These are phyloP conservation scores for Solanum verrucosum DNA, from an alignment of 257 asterid genomes.

Conservation along the genomic window DNA sequence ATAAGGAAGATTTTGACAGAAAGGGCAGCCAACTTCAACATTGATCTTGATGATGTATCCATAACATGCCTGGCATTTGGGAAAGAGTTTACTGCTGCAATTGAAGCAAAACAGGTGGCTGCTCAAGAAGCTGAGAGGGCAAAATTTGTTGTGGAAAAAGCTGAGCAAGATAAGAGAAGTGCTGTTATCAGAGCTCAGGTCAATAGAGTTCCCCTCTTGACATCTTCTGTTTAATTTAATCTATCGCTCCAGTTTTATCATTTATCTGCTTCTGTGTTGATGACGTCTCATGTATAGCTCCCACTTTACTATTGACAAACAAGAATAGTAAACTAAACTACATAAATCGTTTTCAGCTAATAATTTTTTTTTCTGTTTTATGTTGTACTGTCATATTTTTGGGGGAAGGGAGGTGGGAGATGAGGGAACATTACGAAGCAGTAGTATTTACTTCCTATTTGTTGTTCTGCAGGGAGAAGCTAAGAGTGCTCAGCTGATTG, in stretches of 20 bases:
- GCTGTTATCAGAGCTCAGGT: slow-evolving; percentile 96
- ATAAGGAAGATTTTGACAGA: slow-evolving; percentile 68
- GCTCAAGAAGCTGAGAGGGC: slow-evolving; percentile 98
- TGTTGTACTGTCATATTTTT: no score
- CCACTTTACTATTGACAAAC: not conserved
- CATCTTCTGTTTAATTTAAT: not conserved
- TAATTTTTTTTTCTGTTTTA: not conserved
- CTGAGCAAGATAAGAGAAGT: slow-evolving; percentile 86
- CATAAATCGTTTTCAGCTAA: not conserved
- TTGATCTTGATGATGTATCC: slow-evolving; percentile 92
- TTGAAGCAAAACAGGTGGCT: slow-evolving; percentile 95
- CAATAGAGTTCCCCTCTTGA: not conserved
- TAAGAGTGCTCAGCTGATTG: slow-evolving; percentile 89
- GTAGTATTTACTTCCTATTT: not conserved
- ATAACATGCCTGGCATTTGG: slow-evolving; percentile 80
- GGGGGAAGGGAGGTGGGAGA: not conserved
- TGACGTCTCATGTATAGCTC: not conserved
- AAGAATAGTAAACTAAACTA: not conserved
- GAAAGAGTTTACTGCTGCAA: slow-evolving; percentile 83
- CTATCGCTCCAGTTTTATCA: no score
- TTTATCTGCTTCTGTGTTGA: not conserved
- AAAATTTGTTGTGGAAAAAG: slow-evolving; percentile 58
- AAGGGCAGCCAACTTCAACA: slow-evolving; percentile 79
- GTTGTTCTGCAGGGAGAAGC: slow-evolving; percentile 75
- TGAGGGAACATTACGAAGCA: not conserved